Evolutionary conservation across 208 protist species (phyloP).

Genomic region (Acanthamoeba castellanii): DNA sequence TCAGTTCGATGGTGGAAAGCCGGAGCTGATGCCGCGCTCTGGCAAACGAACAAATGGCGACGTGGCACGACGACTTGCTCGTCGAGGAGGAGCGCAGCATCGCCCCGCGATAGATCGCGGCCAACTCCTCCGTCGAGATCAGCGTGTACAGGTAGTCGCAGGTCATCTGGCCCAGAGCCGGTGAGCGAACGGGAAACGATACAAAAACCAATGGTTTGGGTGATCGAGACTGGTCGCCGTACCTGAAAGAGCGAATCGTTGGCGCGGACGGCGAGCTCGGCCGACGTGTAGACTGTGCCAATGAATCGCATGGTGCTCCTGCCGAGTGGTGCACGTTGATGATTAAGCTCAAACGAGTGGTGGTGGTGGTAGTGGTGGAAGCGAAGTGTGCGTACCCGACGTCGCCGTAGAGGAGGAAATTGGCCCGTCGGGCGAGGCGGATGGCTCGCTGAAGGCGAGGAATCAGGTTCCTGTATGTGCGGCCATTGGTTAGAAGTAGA

Average conservation of each 20-base stretch:
- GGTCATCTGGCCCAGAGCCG: neutral
- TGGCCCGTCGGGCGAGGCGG: neutral
- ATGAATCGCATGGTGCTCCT: constrained; percentile 52
- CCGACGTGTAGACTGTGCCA: constrained; percentile 50
- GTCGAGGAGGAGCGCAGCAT: neutral
- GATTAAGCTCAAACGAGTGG: neutral
- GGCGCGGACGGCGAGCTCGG: constrained; percentile 53
- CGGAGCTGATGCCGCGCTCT: neutral
- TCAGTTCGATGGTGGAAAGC: constrained; percentile 22
- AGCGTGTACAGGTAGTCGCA: constrained; percentile 31
- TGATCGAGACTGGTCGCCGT: neutral
- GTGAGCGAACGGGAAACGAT: neutral
- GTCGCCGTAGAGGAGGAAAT: constrained; percentile 31
- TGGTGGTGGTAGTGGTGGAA: neutral
- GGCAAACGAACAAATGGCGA: neutral
- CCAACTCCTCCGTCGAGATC: constrained; percentile 12
- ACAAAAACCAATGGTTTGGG: neutral
- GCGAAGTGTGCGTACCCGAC: neutral
- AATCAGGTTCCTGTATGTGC: neutral
- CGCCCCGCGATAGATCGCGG: constrained; percentile 21
- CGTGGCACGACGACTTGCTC: neutral
- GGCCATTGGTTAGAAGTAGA: neutral
- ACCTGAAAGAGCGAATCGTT: constrained; percentile 67
- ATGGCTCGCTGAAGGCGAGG: constrained; percentile 19
- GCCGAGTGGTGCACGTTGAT: too few relatives aligned